Percentiles rank a stretch among this genome's conserved stretches.
Evolutionary conservation across 2,329 filamentous ascomycete genomes (phyloP).

Genomic region (Cercospora sojina): DNA sequence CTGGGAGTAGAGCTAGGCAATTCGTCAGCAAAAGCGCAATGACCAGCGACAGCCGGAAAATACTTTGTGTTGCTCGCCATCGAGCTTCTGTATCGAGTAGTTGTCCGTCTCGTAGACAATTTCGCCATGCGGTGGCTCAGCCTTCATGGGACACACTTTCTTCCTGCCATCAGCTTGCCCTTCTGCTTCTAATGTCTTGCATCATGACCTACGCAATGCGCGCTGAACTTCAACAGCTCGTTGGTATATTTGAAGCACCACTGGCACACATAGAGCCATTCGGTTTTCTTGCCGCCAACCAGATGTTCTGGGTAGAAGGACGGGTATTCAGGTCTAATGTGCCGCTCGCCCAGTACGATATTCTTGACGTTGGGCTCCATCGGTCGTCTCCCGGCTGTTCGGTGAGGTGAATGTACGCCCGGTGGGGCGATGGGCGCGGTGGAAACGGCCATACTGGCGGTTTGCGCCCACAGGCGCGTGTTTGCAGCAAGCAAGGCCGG

Average conservation of each 20-base stretch:
- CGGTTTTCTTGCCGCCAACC: conserved; percentile 43
- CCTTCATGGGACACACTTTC: conserved; percentile 47
- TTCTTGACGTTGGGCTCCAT: conserved; percentile 77
- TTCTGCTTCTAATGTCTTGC: neutral
- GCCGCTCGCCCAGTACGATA: conserved; percentile 78
- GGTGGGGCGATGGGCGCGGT: conserved; percentile 4
- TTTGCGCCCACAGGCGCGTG: conserved; percentile 4
- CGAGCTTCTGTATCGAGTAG: conserved; percentile 88
- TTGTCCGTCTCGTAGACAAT: conserved; percentile 76
- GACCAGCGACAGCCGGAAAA: neutral
- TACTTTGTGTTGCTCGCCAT: conserved; percentile 75
- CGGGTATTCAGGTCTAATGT: conserved; percentile 88
- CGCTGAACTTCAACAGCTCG: conserved; percentile 50
- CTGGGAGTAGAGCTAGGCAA: conserved; percentile 73
- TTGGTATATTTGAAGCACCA: conserved; percentile 92
- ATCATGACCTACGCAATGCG: conserved; percentile 43
- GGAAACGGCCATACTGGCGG: conserved; percentile 9
- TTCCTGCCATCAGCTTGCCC: conserved; percentile 24
- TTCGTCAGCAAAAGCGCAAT: conserved; percentile 1
- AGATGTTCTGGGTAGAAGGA: conserved; percentile 78
- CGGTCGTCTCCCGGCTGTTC: conserved; percentile 25
- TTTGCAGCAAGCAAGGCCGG: conserved; percentile 6
- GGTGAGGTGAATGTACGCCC: conserved; percentile 22
- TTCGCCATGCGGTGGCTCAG: conserved; percentile 59
- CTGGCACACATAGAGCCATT: conserved; percentile 78